Conservation (phyloP, 2,329 filamentous ascomycete species). For the Ilyonectria robusta region DNA sequence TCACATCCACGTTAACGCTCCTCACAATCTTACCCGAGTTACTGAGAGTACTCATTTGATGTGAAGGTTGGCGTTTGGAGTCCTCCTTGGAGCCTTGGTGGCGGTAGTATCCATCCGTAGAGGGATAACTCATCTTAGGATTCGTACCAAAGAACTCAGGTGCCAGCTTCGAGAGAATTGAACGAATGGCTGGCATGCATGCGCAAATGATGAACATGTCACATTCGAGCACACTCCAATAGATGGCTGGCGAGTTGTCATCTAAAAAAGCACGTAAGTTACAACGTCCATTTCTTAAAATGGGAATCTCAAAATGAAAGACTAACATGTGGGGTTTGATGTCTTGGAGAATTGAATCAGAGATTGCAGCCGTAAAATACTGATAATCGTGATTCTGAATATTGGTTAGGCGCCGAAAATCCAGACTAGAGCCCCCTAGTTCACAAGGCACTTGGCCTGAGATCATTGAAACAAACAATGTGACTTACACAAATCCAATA, state of each 20-base stretch:
- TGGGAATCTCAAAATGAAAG: neutral
- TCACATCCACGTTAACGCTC: conserved; percentile 16
- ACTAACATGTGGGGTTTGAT: conserved; percentile 12
- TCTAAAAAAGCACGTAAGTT: neutral
- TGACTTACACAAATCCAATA: conserved; percentile 17
- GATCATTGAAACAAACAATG: neutral
- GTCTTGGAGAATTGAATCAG: conserved; percentile 4
- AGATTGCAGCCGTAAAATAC: conserved; percentile 8
- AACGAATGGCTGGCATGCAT: conserved; percentile 22
- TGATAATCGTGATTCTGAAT: conserved; percentile 13
- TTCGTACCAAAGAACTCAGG: conserved; percentile 24
- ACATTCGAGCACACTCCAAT: conserved; percentile 29
- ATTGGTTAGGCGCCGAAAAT: neutral
- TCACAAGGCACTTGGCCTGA: neutral
- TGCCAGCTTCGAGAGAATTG: conserved; percentile 12
- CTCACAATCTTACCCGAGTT: conserved; percentile 21
- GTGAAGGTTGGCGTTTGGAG: conserved; percentile 6
- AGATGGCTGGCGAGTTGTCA: conserved; percentile 28
- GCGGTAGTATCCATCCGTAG: conserved; percentile 16
- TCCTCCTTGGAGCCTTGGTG: conserved; percentile 19
- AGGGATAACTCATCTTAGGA: conserved; percentile 15
- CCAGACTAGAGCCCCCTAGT: too few species aligned
- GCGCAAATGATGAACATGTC: conserved; percentile 31
- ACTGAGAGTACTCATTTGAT: conserved; percentile 1
- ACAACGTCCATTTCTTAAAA: neutral